Conservation (phyloP, 768 basidiomycete species). For the Rubroboletus pulcherrimus region DNA sequence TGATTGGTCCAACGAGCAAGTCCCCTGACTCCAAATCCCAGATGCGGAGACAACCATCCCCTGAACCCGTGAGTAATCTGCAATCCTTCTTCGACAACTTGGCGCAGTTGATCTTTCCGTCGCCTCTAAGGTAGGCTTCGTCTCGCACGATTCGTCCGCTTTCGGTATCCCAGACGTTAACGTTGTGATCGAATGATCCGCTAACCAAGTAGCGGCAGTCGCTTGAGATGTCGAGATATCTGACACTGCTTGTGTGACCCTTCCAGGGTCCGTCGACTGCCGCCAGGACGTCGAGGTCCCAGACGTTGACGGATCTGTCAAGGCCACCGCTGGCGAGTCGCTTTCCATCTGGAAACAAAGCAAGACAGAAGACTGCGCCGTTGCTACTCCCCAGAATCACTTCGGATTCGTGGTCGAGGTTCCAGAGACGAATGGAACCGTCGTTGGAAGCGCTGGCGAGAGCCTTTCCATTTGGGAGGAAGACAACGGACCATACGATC, state of each 20-base stretch:
- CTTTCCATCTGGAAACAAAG: constrained; percentile 25
- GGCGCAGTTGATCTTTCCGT: constrained; percentile 27
- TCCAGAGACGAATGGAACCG: constrained; percentile 30
- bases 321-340: constrained; percentile 29
- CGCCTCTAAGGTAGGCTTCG: constrained; percentile 20
- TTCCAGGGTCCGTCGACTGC: constrained; percentile 22
- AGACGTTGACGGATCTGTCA: constrained; percentile 30
- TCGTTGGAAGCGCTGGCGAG: constrained; percentile 29
- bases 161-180: constrained; percentile 30
- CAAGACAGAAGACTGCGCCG: constrained; percentile 27
- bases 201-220: constrained; percentile 29
- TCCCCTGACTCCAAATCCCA: constrained; percentile 27
- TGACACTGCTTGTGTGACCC: constrained; percentile 24
- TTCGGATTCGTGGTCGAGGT: constrained; percentile 24
- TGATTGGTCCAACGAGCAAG: constrained; percentile 26
- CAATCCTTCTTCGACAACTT: constrained; percentile 24
- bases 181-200: constrained; percentile 31
- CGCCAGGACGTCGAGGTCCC: constrained; percentile 24
- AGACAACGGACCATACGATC: constrained; percentile 29
- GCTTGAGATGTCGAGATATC: constrained; percentile 26
- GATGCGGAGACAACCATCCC: constrained; percentile 27
- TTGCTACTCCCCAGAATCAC: constrained; percentile 21
- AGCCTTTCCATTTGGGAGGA: constrained; percentile 24
- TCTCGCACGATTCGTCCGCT: constrained; percentile 24
- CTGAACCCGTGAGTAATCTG: constrained; percentile 29